Evolutionary conservation across 345 rosid species (phyloP).

Genomic region (Camelina hispida): DNA sequence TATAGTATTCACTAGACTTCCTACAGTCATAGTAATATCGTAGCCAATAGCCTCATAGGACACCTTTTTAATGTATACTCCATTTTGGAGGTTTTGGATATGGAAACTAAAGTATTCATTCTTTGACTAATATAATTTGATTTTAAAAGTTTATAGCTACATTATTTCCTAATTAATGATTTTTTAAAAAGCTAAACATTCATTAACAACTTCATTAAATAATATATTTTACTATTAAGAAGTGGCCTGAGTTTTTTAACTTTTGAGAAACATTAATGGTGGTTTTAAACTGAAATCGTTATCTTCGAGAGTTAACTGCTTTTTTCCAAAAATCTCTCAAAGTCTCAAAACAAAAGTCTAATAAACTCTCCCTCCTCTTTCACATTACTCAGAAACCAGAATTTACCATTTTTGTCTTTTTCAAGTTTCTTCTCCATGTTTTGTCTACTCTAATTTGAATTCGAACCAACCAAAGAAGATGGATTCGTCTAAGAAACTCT

Average conservation of each 20-base stretch:
- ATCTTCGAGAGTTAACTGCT: slow-evolving; percentile 28
- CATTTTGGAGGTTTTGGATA: neutral
- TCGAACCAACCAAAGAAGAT: slow-evolving; percentile 32
- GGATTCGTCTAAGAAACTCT: slow-evolving; percentile 52
- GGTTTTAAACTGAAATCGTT: slow-evolving; percentile 18
- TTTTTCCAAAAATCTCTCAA: neutral
- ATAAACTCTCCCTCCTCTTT: slow-evolving; percentile 29
- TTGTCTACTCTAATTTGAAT: neutral
- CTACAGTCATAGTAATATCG: too few relatives aligned
- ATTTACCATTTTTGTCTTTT: neutral
- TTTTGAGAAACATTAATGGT: neutral
- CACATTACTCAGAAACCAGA: neutral
- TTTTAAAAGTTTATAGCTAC: slow-evolving; percentile 1
- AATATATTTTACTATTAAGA: neutral
- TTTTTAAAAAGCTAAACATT: neutral
- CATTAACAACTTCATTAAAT: neutral
- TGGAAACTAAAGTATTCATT: neutral
- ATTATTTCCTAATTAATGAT: slow-evolving; percentile 23
- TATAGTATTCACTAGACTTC: too few relatives aligned
- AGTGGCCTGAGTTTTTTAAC: neutral
- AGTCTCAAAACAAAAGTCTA: slow-evolving; percentile 22
- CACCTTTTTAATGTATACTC: too few relatives aligned
- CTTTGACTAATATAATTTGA: neutral
- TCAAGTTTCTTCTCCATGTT: slow-evolving; percentile 34
- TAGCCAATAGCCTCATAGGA: too few relatives aligned